A percentile compares a stretch with the other conserved stretches of the same genome.
These are phyloP conservation scores for Trichoderma virens DNA, from an alignment of 495 filamentous ascomycete genomes.

Conservation along the genomic window DNA sequence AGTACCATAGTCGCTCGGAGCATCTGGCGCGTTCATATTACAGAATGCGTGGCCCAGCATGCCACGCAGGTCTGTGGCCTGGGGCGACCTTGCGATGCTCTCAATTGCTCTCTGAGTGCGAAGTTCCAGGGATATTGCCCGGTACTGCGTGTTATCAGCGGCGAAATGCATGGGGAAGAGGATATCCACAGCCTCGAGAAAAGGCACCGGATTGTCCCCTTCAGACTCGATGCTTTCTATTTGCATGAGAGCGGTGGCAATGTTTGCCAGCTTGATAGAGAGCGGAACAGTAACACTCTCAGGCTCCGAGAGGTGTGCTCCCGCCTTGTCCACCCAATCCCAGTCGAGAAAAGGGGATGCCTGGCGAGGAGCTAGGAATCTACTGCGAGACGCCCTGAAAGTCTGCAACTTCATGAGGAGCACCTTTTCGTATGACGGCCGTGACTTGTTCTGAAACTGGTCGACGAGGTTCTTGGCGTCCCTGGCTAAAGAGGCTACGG, in stretches of 20 bases:
- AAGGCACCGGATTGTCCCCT: background rate
- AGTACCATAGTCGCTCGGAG: background rate
- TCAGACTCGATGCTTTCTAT: background rate
- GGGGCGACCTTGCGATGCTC: background rate
- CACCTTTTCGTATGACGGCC: background rate
- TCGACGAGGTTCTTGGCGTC: background rate
- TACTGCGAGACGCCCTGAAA: background rate
- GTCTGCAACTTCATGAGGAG: background rate
- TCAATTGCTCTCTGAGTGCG: slow-evolving; percentile 5
- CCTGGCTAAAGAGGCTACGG: background rate
- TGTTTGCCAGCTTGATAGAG: background rate
- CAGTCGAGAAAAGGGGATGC: background rate
- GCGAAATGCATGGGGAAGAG: background rate
- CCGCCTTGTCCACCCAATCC: background rate
- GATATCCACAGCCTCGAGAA: background rate
- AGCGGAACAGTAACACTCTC: background rate
- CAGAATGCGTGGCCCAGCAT: background rate
- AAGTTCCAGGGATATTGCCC: background rate
- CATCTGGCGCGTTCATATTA: background rate
- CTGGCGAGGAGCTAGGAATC: background rate
- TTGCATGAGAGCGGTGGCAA: background rate
- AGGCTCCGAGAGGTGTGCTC: background rate
- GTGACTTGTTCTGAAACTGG: background rate
- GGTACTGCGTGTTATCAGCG: background rate
- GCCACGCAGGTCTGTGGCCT: background rate